Evolutionary conservation across 495 filamentous ascomycete genomes (phyloP), one percentile per base, ranked within the genome.

Genomic region (Sporormia fimetaria): DNA sequence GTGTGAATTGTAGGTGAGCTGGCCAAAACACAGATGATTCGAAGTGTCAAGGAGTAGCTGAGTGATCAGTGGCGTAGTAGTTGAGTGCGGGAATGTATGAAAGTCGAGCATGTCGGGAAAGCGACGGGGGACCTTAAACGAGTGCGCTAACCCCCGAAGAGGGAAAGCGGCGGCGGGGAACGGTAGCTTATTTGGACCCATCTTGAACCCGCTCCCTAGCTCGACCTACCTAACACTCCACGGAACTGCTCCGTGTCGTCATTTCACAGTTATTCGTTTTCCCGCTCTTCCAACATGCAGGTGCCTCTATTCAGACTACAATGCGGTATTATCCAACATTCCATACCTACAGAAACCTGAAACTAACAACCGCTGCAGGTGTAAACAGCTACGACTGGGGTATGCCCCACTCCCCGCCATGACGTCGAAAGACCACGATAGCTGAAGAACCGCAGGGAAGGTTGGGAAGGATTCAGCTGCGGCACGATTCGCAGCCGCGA

Each of bases 311-410:
- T 94, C 60, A 77, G 85, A 36, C 76, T 98, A 52, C 85, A 93
- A 64, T 95, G 90, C 67, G 88, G 88, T 83, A 67, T 56, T 68
- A 56, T 21, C 12, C 11, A 23, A 20, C 21, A 15, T 40, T 24
- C n/a, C 6, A 17, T 23, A 16, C 9, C 12, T 27, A 23, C 21
- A 3, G 24, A 11, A 25, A 17, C 26, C 21, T 37, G 27, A 22
- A 34, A 17, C 37, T 20, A 46, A 36, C 20, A 31, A 11, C 23
- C 17, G 23, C 28, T 25, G 34, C 37, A 83, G 80, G 80, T 52
- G 84, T 87, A 51, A 98, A 98, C 59, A 94, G 87, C 62, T 98
- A 98, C 61, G 90, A 95, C 63, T 98, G 90, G 90, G 90, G 90
- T 75, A 62, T 42, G 69, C 48, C 39, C 30, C 27, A 31, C 10